Evolutionary conservation across 768 basidiomycete species (phyloP), one percentile per base, ranked within the genome.

Genomic region (Mycena venus): DNA sequence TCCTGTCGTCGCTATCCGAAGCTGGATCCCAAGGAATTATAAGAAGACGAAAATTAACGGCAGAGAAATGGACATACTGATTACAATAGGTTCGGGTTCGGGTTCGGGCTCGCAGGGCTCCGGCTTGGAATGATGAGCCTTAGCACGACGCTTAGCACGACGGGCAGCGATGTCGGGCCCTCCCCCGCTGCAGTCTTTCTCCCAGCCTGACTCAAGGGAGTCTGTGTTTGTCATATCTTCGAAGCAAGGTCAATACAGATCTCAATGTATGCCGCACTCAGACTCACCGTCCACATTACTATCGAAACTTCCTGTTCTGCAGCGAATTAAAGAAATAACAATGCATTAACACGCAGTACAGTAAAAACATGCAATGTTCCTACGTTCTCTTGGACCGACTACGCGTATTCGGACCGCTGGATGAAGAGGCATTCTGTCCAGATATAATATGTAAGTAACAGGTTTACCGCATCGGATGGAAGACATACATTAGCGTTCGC

Each of bases 341-440:
- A 27, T 56, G 27, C 15, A 56, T 56, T 56, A 56, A 56, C 27
- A 31, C 12, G 14, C 8, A n/a, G n/a, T 29, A 31, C 27, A 15
- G n/a, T 58, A 58, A 34, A 19, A 58, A 58, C 56, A 58, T 58
- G 32, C 2, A 19, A 34, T 58, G 56, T 58, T 3, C 56, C 32
- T 58, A 58, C 56, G 31, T 58, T 58, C 56, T 58, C 31, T 58
- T 58, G 56, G 56, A 58, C 15, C 56, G 56, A 58, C 56, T 58
- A 58, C 56, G 56, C 29, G 56, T 58, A 11, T 17, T 31, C 19
- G 56, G 56, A 1, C 56, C 56, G 17, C 32, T 8, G 11, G 56
- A 32, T 5, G 31, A n/a, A 3, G 29, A 17, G 19, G 19, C 56
- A 19, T 31, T 14, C 56, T 58, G 31, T 4, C 4, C 34, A 25